phyloP scores from a whole-genome alignment of 495 filamentous ascomycete species.

The Aspergillus sparsus region DNA sequence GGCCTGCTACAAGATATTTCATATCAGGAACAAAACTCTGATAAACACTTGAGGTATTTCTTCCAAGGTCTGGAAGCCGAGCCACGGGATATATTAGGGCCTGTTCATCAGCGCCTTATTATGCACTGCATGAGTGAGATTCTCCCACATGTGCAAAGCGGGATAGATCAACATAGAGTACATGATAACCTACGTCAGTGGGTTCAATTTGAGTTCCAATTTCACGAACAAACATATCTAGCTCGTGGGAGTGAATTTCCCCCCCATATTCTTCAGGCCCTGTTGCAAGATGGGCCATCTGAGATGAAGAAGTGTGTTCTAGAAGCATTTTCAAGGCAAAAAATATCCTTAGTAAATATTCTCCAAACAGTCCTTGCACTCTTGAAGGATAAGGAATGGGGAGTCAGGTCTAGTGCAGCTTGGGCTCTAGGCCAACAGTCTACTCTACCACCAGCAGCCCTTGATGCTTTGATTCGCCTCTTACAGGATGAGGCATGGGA shows the following conservation, averaged over 20 bases:
- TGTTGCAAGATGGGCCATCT: background rate
- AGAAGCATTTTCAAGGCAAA: background rate
- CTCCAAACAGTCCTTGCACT: background rate
- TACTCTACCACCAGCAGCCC: background rate
- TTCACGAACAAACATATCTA: background rate
- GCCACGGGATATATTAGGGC: conserved; percentile 41
- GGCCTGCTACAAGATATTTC: conserved; percentile 33
- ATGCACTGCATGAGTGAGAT: conserved; percentile 43
- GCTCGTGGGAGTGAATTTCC: background rate
- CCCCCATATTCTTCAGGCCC: background rate
- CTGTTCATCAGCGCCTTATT: conserved; percentile 39
- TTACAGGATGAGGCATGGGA: background rate
- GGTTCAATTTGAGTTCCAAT: background rate
- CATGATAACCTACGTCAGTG: background rate
- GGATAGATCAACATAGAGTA: background rate
- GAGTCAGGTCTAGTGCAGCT: background rate
- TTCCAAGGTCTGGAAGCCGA: conserved; percentile 35
- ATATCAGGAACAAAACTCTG: background rate
- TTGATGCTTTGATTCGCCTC: background rate
- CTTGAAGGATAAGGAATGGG: background rate
- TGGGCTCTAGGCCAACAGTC: background rate
- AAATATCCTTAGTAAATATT: background rate
- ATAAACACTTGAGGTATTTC: conserved; percentile 19
- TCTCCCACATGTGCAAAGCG: background rate
- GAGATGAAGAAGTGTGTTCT: background rate